Percentiles rank a stretch among this genome's conserved stretches.
Evolutionary conservation across 1,139 yeast genomes (phyloP).

Genomic region (Nadsonia starkeyi-henricii): DNA sequence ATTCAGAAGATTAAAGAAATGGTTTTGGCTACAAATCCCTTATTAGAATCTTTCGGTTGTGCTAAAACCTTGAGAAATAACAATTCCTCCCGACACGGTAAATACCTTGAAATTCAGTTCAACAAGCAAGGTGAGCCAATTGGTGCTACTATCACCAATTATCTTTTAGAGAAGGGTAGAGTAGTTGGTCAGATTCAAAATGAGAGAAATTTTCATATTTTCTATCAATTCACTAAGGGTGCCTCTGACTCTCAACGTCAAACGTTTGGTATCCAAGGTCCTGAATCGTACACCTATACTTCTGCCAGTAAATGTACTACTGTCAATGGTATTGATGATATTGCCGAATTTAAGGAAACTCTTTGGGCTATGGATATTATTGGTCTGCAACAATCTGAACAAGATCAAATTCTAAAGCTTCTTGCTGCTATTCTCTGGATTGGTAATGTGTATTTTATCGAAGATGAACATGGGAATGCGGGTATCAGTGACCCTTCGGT

Average conservation of each 20-base stretch:
- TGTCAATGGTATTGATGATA: conserved; percentile 80
- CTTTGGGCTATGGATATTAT: conserved; percentile 74
- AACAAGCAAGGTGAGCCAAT: conserved; percentile 74
- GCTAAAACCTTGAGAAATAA: conserved; percentile 94
- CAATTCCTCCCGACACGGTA: conserved; percentile 95
- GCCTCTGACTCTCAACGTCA: conserved; percentile 80
- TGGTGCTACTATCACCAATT: conserved; percentile 92
- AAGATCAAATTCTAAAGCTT: conserved; percentile 77
- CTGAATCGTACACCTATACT: conserved; percentile 84
- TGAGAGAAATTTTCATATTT: conserved; percentile 94
- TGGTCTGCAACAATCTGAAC: conserved; percentile 70
- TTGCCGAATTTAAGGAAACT: conserved; percentile 66
- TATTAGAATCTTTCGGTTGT: conserved; percentile 94
- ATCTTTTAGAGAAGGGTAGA: conserved; percentile 84
- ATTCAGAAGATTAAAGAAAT: conserved; percentile 86
- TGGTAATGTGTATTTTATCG: conserved; percentile 78
- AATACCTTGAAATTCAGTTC: conserved; percentile 84
- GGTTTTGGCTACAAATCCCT: conserved; percentile 95
- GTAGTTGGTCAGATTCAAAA: conserved; percentile 85
- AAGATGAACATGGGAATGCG: conserved; percentile 71
- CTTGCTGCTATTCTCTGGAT: conserved; percentile 85
- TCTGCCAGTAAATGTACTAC: conserved; percentile 74
- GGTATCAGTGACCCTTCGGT: conserved; percentile 72
- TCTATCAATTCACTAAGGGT: conserved; percentile 88
- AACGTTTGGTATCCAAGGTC: conserved; percentile 76